Conservation (phyloP, 2,329 filamentous ascomycete species). For the Aureobasidium uvarum region DNA sequence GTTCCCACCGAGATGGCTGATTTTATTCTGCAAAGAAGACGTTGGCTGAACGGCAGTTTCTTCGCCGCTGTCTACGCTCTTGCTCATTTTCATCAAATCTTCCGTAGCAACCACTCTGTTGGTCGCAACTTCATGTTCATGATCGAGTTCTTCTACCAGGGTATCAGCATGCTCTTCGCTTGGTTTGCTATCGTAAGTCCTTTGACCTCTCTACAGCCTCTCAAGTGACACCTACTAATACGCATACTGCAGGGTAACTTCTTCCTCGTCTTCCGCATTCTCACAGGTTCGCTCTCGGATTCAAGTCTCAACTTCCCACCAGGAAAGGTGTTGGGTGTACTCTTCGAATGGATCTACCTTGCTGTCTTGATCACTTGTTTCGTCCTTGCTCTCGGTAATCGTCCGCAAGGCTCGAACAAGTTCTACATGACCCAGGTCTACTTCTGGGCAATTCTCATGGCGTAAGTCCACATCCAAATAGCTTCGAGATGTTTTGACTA, state of each 20-base stretch:
- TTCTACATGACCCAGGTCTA: conserved; percentile 97
- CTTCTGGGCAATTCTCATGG: conserved; percentile 96
- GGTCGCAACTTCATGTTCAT: conserved; percentile 86
- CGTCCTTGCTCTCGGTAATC: conserved; percentile 88
- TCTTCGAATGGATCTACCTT: conserved; percentile 96
- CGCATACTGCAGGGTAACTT: conserved; percentile 68
- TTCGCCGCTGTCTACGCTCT: conserved; percentile 96
- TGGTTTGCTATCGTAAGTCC: conserved; percentile 83
- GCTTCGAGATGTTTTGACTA: background rate
- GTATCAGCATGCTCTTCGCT: conserved; percentile 94
- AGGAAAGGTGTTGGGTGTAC: conserved; percentile 76
- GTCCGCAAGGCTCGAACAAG: conserved; percentile 87
- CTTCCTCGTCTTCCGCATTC: conserved; percentile 96
- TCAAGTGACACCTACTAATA: background rate
- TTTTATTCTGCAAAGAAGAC: conserved; percentile 89
- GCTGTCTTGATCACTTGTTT: conserved; percentile 92
- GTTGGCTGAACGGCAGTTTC: conserved; percentile 98
- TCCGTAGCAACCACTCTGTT: conserved; percentile 85
- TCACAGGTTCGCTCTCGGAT: conserved; percentile 79
- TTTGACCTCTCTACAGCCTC: background rate
- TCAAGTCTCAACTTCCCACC: conserved; percentile 67
- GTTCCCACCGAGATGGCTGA: conserved; percentile 93
- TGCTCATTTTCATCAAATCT: conserved; percentile 93
- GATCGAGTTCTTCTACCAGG: conserved; percentile 91
- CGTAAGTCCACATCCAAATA: conserved; percentile 54